Evolutionary conservation across 352 stramenopile genomes (phyloP), one percentile per base, ranked within the genome.

Genomic region (Pythium aristosporum): DNA sequence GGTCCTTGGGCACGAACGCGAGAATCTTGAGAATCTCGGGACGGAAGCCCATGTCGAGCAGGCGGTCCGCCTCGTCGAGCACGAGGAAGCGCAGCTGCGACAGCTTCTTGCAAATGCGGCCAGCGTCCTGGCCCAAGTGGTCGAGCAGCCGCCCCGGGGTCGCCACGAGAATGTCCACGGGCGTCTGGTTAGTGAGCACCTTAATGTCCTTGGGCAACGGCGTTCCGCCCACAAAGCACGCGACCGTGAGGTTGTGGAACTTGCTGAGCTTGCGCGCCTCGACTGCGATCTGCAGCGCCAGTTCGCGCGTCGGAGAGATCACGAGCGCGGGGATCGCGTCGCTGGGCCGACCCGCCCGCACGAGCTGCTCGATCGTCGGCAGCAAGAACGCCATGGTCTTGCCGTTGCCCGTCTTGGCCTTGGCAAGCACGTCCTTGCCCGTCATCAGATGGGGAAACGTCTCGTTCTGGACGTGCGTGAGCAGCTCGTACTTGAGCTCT

Each of bases 111-210:
- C 78, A 75, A 52, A 98, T 95, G 23, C 82, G 80, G 28, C 88
- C 94, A 11, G 92, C 96, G 71, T 90, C 75, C 68, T 98, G 96
- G 63, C 93, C 83, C 23, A 99, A 77, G 65, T 99, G 96, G 83
- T 99, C 97, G 9, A 97, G 74, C 21, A 99, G 79, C 61, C 97
- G 85, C 13, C 97, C 97, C 5, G 97, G 97, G 5, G 97, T 99
- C 11, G 95, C 96, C 32, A 99, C 93, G 5, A 99, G 72, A 57
- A 99, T 94, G 72, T 99, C 86, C 28, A 96, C 74, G 6, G 74
- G 71, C 11, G 42, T 53, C 39, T 50, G 58, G 32, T 57, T 64
- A 2, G 64, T 74, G 18, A 93, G 69, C 42, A 68, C 57, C 51
- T 67, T 64, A 5, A 72, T 57, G 53, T 91, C 83, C 55, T 87